Evolutionary conservation across 2,329 filamentous ascomycete species (phyloP).

Genomic region (Ophiostoma quercus): DNA sequence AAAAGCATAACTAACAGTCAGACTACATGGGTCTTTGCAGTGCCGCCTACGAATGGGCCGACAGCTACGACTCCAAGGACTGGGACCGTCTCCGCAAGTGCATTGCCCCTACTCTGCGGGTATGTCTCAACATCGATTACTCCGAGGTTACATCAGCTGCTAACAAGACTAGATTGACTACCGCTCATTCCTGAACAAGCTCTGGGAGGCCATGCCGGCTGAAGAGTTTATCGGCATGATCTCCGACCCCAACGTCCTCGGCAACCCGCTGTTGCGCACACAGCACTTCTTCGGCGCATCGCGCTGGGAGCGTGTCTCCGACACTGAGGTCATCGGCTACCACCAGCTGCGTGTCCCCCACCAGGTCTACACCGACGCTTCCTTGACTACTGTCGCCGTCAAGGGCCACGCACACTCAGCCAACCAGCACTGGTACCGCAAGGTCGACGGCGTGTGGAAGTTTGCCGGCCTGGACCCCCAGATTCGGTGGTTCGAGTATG

Average conservation of each 20-base stretch:
- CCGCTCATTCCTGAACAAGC: conserved; percentile 55
- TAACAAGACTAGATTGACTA: conserved; percentile 59
- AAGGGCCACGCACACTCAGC: conserved; percentile 57
- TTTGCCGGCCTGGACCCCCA: conserved; percentile 52
- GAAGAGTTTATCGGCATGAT: conserved; percentile 59
- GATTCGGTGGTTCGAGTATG: conserved; percentile 54
- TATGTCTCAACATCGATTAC: conserved; percentile 30
- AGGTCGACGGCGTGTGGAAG: conserved; percentile 57
- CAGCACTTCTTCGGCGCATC: conserved; percentile 60
- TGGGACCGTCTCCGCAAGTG: conserved; percentile 55
- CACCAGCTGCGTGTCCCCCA: conserved; percentile 59
- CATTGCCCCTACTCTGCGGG: conserved; percentile 56
- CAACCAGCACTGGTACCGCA: conserved; percentile 54
- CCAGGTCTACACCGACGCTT: conserved; percentile 51
- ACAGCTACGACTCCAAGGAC: conserved; percentile 62
- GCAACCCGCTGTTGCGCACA: conserved; percentile 57
- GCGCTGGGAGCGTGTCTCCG: conserved; percentile 53
- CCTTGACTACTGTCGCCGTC: conserved; percentile 41
- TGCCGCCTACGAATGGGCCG: conserved; percentile 57
- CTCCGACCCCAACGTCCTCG: conserved; percentile 51
- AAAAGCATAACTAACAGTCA: conserved; percentile 31
- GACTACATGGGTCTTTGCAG: conserved; percentile 48
- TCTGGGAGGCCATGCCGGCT: conserved; percentile 57
- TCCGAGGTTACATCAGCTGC: not conserved
- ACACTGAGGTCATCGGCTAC: conserved; percentile 54